Evolutionary conservation across 2,329 filamentous ascomycete genomes (phyloP).

Genomic region (Monilinia fructicola): DNA sequence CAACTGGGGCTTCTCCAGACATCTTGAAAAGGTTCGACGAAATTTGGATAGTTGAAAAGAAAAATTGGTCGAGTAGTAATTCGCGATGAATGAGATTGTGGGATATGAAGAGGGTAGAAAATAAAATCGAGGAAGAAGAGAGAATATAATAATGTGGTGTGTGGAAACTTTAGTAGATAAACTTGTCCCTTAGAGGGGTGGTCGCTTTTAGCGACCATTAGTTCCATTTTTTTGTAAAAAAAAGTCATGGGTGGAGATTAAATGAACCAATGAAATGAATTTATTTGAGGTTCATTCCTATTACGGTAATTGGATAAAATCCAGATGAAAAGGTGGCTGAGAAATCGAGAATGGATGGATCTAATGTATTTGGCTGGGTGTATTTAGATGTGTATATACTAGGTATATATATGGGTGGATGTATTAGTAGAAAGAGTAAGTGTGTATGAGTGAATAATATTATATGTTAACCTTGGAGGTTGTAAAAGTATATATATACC

Average conservation of each 20-base stretch:
- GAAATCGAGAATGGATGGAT: not conserved
- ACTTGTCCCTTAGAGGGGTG: constrained; percentile 15
- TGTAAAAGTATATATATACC: too few relatives aligned
- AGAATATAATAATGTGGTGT: constrained; percentile 27
- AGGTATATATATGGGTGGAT: too few relatives aligned
- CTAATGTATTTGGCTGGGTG: too few relatives aligned
- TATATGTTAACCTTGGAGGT: too few relatives aligned
- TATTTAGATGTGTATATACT: too few relatives aligned
- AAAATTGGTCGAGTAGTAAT: constrained; percentile 37
- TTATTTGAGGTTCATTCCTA: constrained; percentile 14
- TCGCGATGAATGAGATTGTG: constrained; percentile 22
- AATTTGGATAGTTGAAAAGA: not conserved
- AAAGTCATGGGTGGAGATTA: constrained; percentile 5
- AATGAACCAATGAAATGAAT: constrained; percentile 19
- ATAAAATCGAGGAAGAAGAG: constrained; percentile 29
- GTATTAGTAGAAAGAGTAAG: too few relatives aligned
- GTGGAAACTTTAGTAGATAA: constrained; percentile 25
- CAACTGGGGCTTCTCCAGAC: constrained; percentile 48
- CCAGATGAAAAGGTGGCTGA: constrained; percentile 8
- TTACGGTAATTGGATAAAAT: constrained; percentile 6
- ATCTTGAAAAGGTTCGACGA: constrained; percentile 46
- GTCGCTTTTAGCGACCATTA: constrained; percentile 22
- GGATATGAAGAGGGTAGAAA: constrained; percentile 18
- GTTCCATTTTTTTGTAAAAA: constrained; percentile 18
- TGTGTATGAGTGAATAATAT: too few relatives aligned